Evolutionary conservation across 2,329 filamentous ascomycete genomes (phyloP).

Genomic region (Fusarium sp.): DNA sequence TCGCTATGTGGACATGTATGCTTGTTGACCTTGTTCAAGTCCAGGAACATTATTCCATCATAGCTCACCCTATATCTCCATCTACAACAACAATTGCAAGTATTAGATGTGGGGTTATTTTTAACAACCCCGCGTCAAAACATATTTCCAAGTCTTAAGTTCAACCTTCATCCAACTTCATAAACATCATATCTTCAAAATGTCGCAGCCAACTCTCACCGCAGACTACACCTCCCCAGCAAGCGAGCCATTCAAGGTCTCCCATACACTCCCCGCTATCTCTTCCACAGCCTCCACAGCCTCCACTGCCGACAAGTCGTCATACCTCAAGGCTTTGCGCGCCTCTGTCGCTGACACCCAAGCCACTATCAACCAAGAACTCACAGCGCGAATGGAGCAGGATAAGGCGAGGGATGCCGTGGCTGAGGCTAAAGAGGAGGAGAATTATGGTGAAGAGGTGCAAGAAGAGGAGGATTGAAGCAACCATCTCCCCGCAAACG

Average conservation of each 20-base stretch:
- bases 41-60: neutral
- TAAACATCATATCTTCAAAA: constrained; percentile 1
- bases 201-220: constrained; percentile 42
- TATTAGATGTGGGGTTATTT: constrained; percentile 24
- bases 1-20: neutral
- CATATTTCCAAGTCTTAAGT: constrained; percentile 6
- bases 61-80: constrained; percentile 7
- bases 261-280: constrained; percentile 53
- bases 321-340: constrained; percentile 71
- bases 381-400: constrained; percentile 80
- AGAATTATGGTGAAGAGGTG: constrained; percentile 88
- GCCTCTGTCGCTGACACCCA: constrained; percentile 70
- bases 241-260: constrained; percentile 61
- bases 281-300: constrained; percentile 50
- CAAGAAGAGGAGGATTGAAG: constrained; percentile 70
- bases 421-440: constrained; percentile 73
- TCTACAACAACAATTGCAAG: neutral
- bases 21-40: neutral
- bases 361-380: constrained; percentile 74
- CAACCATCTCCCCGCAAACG: neutral
- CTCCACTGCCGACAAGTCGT: constrained; percentile 63
- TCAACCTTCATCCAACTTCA: neutral
- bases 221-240: constrained; percentile 67
- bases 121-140: constrained; percentile 40
- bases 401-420: constrained; percentile 68